phyloP scores from a whole-genome alignment of 2,329 filamentous ascomycete species.

The Cladophialophora carrionii region DNA sequence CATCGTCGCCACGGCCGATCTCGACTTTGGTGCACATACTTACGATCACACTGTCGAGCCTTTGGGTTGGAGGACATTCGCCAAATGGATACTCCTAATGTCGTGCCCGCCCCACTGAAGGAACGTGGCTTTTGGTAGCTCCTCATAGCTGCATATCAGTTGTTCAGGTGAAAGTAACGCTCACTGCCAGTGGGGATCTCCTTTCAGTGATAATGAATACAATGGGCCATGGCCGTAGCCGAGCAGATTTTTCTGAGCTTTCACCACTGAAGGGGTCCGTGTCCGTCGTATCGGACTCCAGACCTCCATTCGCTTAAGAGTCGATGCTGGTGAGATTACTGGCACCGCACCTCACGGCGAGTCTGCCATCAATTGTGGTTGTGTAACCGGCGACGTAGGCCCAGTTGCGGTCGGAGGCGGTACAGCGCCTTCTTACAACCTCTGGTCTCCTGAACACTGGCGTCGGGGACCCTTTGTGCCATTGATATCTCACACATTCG shows the following conservation, averaged over 20 bases:
- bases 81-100: neutral
- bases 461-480: neutral
- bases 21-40: neutral
- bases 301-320: neutral
- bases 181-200: slow-evolving; percentile 1
- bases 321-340: neutral
- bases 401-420: neutral
- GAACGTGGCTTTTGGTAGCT: slow-evolving; percentile 11
- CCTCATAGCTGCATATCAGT: slow-evolving; percentile 8
- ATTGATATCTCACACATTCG: neutral
- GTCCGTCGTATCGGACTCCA: neutral
- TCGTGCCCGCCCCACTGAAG: neutral
- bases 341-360: neutral
- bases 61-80: neutral
- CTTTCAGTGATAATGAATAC: neutral
- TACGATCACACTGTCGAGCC: neutral
- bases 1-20: neutral
- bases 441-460: neutral
- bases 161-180: neutral
- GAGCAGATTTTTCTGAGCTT: neutral
- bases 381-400: neutral
- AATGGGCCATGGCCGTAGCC: neutral
- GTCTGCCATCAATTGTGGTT: neutral
- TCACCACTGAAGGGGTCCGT: neutral
- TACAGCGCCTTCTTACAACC: slow-evolving; percentile 3